A percentile compares a stretch with the other conserved stretches of the same genome.
Conservation (phyloP, 148 eudicot species). For the Arbutus unedo region DNA sequence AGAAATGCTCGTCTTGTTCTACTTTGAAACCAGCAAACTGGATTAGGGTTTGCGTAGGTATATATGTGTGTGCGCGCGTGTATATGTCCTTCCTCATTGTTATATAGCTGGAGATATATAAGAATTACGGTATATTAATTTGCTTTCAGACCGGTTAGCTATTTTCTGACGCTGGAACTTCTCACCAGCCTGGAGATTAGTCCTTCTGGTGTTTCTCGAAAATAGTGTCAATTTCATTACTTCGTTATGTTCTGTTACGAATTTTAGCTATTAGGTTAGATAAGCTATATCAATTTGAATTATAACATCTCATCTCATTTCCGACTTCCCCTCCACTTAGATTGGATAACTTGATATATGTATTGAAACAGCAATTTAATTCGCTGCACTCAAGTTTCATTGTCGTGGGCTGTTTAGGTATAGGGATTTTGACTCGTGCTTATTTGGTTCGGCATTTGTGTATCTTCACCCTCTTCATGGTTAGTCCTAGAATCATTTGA, state of each 20-base stretch:
- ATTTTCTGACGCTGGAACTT: background rate
- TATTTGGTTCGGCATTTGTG: background rate
- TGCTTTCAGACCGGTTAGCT: background rate
- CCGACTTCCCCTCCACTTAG: no score
- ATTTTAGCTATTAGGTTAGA: background rate
- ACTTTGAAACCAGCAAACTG: background rate
- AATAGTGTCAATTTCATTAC: background rate
- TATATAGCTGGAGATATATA: background rate
- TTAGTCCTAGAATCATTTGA: background rate
- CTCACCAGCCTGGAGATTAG: background rate
- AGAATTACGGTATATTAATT: background rate
- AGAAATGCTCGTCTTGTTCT: background rate
- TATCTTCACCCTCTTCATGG: background rate
- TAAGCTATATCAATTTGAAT: background rate
- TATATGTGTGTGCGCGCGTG: background rate
- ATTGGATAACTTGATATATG: no score
- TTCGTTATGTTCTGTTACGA: background rate
- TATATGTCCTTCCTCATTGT: no score
- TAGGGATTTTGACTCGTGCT: background rate
- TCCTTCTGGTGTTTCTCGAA: background rate
- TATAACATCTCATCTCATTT: background rate
- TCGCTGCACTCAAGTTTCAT: background rate
- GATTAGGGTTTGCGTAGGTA: background rate
- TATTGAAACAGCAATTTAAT: background rate
- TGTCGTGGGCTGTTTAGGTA: background rate